Base-by-base conservation (phyloP, 2,329 filamentous ascomycete genomes). In the Sporothrix schenckii region DNA sequence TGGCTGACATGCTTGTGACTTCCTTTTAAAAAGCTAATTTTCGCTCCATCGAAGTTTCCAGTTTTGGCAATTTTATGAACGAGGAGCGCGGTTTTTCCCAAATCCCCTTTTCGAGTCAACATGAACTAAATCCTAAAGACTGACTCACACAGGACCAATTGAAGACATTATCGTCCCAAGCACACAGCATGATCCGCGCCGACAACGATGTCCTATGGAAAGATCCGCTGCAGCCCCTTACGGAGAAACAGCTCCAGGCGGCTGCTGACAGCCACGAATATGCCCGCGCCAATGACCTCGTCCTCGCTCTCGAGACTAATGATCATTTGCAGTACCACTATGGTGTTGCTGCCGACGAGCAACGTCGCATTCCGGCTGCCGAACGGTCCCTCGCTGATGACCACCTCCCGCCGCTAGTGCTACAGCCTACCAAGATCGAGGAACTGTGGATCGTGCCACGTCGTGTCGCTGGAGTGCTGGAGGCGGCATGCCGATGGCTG, bases 371-470 rank as follows among this genome's bases (percentile, higher is more conserved):
- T 5, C 47, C 66, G 0, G 27, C 39, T 1, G 27, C 10, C 3
- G 72, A 72, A 1, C 4, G 49, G 19, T 30, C 44, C 0, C 67
- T 72, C 3, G 44, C 66, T 4, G 63, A 71, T 19, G 44, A 21
- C 1, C 52, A 73, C 19, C 52, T 74, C 5, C 68, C 68, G 0
- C 21, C 21, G 14, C 66, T 74, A 0, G 21, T 53, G 2, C 58
- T 72, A 0, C 58, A 69, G 4, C 21, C 71, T 2, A 19, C 56
- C 16, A 34, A 19, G 2, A 30, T 72, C 19, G 53, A n/a, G 0
- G 74, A 74, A 13, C 13, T 56, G n/a, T 73, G 69, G 71, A 44
- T n/a, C 1, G 69, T 74, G 2, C 61, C 72, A 3, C 58, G 52
- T 13, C 65, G 67, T 10, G 66, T 71, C 1, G 67, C 69, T 2